Conservation (phyloP, 2,329 filamentous ascomycete species). For the Dryadomyces quercus-mongolicae region DNA sequence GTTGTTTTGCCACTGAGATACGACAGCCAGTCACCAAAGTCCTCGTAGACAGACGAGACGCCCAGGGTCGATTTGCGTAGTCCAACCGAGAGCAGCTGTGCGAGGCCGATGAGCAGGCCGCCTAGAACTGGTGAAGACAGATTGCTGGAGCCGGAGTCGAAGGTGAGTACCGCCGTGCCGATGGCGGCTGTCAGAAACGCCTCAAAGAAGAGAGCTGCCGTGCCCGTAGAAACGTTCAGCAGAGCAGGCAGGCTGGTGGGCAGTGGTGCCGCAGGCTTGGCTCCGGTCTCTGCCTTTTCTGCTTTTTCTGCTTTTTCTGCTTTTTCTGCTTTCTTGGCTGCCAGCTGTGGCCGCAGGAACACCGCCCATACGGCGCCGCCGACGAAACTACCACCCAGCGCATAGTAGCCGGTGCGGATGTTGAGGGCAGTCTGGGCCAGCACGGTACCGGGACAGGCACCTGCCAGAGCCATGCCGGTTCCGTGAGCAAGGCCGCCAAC, state of each 20-base stretch:
- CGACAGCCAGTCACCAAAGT: constrained; percentile 42
- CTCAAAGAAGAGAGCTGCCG: constrained; percentile 14
- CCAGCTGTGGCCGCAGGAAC: constrained; percentile 22
- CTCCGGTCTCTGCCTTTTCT: background rate
- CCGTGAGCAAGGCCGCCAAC: constrained; percentile 51
- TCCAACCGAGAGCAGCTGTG: constrained; percentile 44
- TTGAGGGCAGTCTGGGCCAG: constrained; percentile 47
- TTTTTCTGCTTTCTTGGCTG: background rate
- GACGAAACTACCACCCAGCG: constrained; percentile 39
- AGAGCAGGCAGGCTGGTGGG: constrained; percentile 24
- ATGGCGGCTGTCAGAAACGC: constrained; percentile 21
- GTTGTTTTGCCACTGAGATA: constrained; percentile 1
- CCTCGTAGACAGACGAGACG: constrained; percentile 49
- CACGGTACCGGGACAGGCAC: constrained; percentile 54
- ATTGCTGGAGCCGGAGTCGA: constrained; percentile 20
- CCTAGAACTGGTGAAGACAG: constrained; percentile 34
- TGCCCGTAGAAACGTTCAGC: constrained; percentile 27
- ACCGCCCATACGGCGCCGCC: constrained; percentile 43
- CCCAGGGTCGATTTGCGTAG: constrained; percentile 43
- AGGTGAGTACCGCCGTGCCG: constrained; percentile 21
- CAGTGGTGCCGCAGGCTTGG: background rate
- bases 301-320: background rate
- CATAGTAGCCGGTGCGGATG: constrained; percentile 36
- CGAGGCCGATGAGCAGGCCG: constrained; percentile 44
- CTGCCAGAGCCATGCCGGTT: constrained; percentile 53